Base-by-base conservation (phyloP, 352 stramenopile genomes). In the Blastocystis sp. region DNA sequence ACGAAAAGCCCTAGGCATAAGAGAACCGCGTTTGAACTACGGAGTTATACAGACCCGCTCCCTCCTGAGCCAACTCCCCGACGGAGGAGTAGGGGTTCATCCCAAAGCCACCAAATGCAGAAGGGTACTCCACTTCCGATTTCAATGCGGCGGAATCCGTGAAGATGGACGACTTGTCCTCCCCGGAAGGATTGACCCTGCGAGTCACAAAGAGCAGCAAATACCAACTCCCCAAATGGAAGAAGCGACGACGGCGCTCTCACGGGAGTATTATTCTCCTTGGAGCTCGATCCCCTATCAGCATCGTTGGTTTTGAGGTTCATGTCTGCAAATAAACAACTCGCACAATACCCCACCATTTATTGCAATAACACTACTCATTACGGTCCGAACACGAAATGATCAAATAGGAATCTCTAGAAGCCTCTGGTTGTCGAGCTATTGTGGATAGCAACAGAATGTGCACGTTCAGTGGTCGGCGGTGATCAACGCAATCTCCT, bases 351-450 rank as follows among this genome's bases (percentile, higher is more conserved):
- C 60, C 9, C 7, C 2, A 84, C 74, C 74, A 84, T 84, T 70
- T 21, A 84, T 64, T 38, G 60, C 21, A 69, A 64, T 41, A 84
- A 64, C 74, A 84, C 48, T 69, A 84, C 74, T 84, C 74, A 84
- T 84, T 64, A 84, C 53, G 38, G 56, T 21, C 34, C 45, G 23
- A 28, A 56, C 52, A 7, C 14, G 21, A 48, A 48, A 74, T 21
- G 64, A 11, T 74, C 48, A 56, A 56, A 56, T 7, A n/a, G 64
- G 23, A 76, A 56, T 14, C 34, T 56, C 11, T 38, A 21, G 53
- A 59, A 76, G 40, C 40, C 48, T 56, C 48, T 56, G 14, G 5
- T 56, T 56, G 48, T 14, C 14, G 48, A 48, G 45, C 56, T 53
- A 84, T 52, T 28, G 74, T 59, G 40, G 56, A 67, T 84, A 17